Base-by-base conservation (phyloP, 768 basidiomycete genomes). In the Exsudoporus frostii region DNA sequence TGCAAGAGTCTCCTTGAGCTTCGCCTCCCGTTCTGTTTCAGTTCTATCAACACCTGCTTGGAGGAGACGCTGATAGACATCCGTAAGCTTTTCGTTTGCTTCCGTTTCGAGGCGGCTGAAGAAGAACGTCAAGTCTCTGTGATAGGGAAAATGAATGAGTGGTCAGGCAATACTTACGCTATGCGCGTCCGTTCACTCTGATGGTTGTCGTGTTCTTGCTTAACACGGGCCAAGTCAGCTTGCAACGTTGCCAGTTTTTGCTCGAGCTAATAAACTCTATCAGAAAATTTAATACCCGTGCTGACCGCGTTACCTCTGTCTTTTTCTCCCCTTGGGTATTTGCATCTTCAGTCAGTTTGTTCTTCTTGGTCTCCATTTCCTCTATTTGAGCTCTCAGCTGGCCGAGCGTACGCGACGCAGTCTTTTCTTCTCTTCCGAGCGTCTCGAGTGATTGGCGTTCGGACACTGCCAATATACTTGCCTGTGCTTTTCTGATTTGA, bases 1-100 rank as follows among this genome's bases (percentile, higher is more conserved):
- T 0, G 83, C 73, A 27, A 98, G 74, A 0, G 87, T 92, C 66
- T 98, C 95, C 67, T 93, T 96, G 52, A 96, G 74, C 65, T 79
- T 85, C 6, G 72, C 76, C 62, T 98, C 95, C 22, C 86, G 80
- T 65, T 98, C 92, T 0, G 85, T 85, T 69, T 97, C 92, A 42
- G 85, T 84, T 70, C 77, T 87, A 64, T 98, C 95, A 1, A 91
- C 86, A 27, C 92, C 91, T 1, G 95, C 95, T 66, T 95, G 90
- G 14, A 93, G 74, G 4, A 99, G 80, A 63, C 97, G 87, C 43
- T 85, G 79, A 64, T 91, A 89, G 4, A 91, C 79, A 14, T 84
- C 85, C 47, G 85, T 79, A 6, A 99, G 81, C 66, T 95, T 94
- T 71, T 96, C 96, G 65, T 96, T 95, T 24, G 88, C 81, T 62